Conservation (phyloP, 805 yeast genomes). For the Zygotorulaspora florentina region DNA sequence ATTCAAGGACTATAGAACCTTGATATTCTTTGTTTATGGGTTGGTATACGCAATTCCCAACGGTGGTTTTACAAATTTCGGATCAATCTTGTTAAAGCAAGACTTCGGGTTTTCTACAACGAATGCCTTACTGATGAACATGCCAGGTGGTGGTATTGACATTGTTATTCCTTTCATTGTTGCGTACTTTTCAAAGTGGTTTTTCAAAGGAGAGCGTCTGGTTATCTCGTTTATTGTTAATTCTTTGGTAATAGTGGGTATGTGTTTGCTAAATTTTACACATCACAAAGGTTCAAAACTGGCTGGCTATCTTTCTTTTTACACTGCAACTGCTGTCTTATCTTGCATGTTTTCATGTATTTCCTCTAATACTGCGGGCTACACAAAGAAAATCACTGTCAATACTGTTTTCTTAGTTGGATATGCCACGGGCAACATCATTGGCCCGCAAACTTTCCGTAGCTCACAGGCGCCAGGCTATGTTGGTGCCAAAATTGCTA, state of each 20-base stretch:
- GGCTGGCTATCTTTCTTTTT: constrained; percentile 20
- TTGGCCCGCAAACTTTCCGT: constrained; percentile 50
- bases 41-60: constrained; percentile 37
- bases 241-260: constrained; percentile 6
- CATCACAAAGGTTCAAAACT: constrained; percentile 22
- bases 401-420: constrained; percentile 1
- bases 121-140: constrained; percentile 35
- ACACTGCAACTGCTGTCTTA: constrained; percentile 1
- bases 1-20: constrained; percentile 39
- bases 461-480: constrained; percentile 44
- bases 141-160: constrained; percentile 37
- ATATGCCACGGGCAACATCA: constrained; percentile 10
- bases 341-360: constrained; percentile 5
- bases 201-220: constrained; percentile 7
- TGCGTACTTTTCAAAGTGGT: constrained; percentile 2
- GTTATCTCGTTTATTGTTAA: constrained; percentile 3
- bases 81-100: constrained; percentile 36
- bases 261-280: constrained; percentile 34
- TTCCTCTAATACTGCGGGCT: constrained; percentile 40
- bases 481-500: constrained; percentile 35
- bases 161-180: constrained; percentile 17
- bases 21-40: constrained; percentile 35
- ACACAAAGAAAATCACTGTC: constrained; percentile 33
- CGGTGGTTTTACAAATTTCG: constrained; percentile 46
- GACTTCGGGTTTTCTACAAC: constrained; percentile 35